phyloP scores from a whole-genome alignment of 108 stramenopile species.

The Cylindrotheca closterium region DNA sequence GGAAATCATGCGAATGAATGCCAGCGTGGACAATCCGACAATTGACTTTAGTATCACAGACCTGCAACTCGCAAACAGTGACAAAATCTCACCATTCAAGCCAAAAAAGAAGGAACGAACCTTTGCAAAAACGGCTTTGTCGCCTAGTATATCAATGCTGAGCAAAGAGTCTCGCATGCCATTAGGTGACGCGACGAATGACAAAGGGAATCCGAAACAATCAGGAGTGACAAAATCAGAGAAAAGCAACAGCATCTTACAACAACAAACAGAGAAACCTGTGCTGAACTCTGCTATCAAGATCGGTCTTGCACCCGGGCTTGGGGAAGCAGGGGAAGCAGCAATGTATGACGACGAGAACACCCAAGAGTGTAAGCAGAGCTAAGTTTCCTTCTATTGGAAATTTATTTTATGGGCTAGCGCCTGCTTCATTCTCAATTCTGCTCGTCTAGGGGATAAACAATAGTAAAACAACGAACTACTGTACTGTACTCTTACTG shows the following conservation, averaged over 20 bases:
- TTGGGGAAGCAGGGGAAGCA: background rate
- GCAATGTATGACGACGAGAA: conserved; percentile 16
- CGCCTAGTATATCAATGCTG: too few relatives aligned
- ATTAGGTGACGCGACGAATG: background rate
- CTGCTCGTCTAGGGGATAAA: too few relatives aligned
- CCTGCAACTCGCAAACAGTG: background rate
- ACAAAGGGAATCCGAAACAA: background rate
- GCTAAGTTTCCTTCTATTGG: too few relatives aligned
- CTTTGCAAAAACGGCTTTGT: background rate
- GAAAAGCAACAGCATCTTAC: background rate
- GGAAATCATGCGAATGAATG: conserved; percentile 48
- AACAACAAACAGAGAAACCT: background rate
- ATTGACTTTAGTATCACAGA: conserved; percentile 39
- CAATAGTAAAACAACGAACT: too few relatives aligned
- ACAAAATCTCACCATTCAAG: background rate
- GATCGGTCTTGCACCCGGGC: background rate
- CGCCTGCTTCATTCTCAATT: too few relatives aligned
- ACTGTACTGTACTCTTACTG: too few relatives aligned
- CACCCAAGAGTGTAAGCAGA: conserved; percentile 32
- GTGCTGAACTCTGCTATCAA: background rate
- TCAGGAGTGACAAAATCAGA: background rate
- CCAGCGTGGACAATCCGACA: conserved; percentile 24
- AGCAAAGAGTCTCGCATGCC: too few relatives aligned
- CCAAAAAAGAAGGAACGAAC: background rate
- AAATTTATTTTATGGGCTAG: too few relatives aligned